phyloP scores from a whole-genome alignment of 2,329 filamentous ascomycete species.

The Aspergillus intermedius region DNA sequence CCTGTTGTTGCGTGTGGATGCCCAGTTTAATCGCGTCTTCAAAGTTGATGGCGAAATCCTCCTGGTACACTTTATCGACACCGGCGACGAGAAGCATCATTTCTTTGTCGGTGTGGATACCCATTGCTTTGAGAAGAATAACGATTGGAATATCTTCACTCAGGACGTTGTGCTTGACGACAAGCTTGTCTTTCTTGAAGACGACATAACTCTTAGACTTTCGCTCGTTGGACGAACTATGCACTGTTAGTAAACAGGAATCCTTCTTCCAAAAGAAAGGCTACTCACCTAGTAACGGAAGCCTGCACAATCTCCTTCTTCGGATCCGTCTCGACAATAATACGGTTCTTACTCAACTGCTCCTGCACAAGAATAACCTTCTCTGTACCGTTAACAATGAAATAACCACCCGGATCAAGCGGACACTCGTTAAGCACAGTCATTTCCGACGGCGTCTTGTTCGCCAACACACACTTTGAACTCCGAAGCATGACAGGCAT shows the following conservation, averaged over 20 bases:
- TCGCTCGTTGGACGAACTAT: conserved; percentile 88
- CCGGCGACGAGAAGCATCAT: conserved; percentile 88
- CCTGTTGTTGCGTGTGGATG: conserved; percentile 90
- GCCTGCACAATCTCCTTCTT: conserved; percentile 93
- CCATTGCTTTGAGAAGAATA: conserved; percentile 86
- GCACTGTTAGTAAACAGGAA: conserved; percentile 9
- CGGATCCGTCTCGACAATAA: conserved; percentile 88
- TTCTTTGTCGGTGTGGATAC: conserved; percentile 88
- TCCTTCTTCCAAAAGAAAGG: neutral
- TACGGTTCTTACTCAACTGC: conserved; percentile 96
- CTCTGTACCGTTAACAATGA: conserved; percentile 94
- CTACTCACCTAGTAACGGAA: conserved; percentile 66
- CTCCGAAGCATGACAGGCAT: conserved; percentile 97
- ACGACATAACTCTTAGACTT: conserved; percentile 97
- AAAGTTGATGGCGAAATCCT: conserved; percentile 92
- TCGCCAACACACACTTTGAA: conserved; percentile 79
- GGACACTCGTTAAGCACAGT: conserved; percentile 90
- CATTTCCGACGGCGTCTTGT: conserved; percentile 82
- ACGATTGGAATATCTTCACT: conserved; percentile 93
- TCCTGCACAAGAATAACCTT: conserved; percentile 99
- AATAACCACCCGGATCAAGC: conserved; percentile 93
- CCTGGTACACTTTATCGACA: conserved; percentile 80
- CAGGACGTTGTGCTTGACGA: conserved; percentile 85
- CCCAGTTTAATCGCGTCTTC: conserved; percentile 80
- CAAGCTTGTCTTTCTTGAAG: conserved; percentile 86